Evolutionary conservation across 2,329 filamentous ascomycete genomes (phyloP), one percentile per base, ranked within the genome.

Genomic region (Exophiala calicioides): DNA sequence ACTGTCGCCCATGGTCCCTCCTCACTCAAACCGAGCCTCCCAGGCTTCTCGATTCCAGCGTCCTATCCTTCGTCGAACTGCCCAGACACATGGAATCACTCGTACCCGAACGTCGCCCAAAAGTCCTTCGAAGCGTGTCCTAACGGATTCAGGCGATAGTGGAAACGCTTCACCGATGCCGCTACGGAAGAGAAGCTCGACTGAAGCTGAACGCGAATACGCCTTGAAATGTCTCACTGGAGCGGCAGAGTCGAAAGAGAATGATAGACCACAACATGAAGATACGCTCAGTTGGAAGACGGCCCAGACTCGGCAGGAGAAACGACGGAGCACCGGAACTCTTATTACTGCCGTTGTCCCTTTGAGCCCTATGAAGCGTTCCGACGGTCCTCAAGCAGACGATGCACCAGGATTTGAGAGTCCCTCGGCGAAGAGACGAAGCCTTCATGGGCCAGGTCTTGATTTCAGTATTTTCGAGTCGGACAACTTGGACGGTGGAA

Each of bases 401-500:
- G 90, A 95, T 60, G 85, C 88, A 55, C 77, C 82, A 20, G 85
- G 79, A 59, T 76, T 86, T 45, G 87, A 87, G 58, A 96, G 88
- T 62, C 91, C 93, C 0, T 87, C 91, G 50, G 88, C 90, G 35
- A 96, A 96, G 74, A 81, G 93, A 56, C 82, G 93, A 61, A 96
- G 90, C 68, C 70, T 95, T 58, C 88, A 95, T 65, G 85, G 85
- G 32, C 75, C 84, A n/a, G 76, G 76, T 34, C 66, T 73, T 19
- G 78, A 82, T 57, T 86, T 88, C 62, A 89, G 82, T 64, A 82
- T 95, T 24, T 95, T 95, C 64, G 88, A 90, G 50, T 58, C 50
- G 24, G 59, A 56, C 27, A 48, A 37, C 15, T 32, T 44, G 48
- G 55, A 44, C 45, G 65, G 61, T 34, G 63, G 67, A 31, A 56